Percentiles rank a stretch among this genome's conserved stretches.
Evolutionary conservation across 768 basidiomycete genomes (phyloP).

Genomic region (Psilocybe tampanensis): DNA sequence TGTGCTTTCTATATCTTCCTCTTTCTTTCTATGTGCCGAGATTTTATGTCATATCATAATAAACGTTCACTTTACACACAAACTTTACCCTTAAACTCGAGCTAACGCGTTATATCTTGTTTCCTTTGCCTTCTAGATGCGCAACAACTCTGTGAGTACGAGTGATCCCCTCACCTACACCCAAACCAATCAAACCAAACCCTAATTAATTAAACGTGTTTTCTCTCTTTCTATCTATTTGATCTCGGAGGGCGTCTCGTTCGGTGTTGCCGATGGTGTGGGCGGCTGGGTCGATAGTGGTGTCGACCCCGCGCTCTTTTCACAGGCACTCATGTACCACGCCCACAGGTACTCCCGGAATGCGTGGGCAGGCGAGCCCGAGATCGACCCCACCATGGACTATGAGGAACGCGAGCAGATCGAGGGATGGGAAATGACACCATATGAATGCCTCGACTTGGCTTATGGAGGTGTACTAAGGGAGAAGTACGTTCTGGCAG

Average conservation of each 20-base stretch:
- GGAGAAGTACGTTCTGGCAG: slow-evolving; percentile 68
- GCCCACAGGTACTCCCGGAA: slow-evolving; percentile 70
- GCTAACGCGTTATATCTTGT: slow-evolving; percentile 11
- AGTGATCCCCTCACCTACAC: slow-evolving; percentile 23
- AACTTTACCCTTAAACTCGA: neutral
- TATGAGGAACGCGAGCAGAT: slow-evolving; percentile 66
- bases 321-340: slow-evolving; percentile 90
- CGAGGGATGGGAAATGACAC: slow-evolving; percentile 79
- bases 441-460: slow-evolving; percentile 69
- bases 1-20: neutral
- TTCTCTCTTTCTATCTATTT: slow-evolving; percentile 26
- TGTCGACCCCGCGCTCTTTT: slow-evolving; percentile 87
- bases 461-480: slow-evolving; percentile 73
- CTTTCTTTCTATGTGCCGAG: neutral
- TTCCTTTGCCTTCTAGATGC: slow-evolving; percentile 54
- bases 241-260: slow-evolving; percentile 61
- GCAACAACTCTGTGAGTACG: slow-evolving; percentile 70
- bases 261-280: slow-evolving; percentile 92
- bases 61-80: neutral
- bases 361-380: slow-evolving; percentile 85
- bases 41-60: too few relatives aligned
- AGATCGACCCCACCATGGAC: slow-evolving; percentile 77
- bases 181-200: slow-evolving; percentile 6
- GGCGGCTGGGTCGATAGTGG: slow-evolving; percentile 89
- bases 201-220: slow-evolving; percentile 6